Percentiles rank a stretch among this genome's conserved stretches.
Conservation (phyloP, 2,329 filamentous ascomycete species). For the Cercospora beticola region DNA sequence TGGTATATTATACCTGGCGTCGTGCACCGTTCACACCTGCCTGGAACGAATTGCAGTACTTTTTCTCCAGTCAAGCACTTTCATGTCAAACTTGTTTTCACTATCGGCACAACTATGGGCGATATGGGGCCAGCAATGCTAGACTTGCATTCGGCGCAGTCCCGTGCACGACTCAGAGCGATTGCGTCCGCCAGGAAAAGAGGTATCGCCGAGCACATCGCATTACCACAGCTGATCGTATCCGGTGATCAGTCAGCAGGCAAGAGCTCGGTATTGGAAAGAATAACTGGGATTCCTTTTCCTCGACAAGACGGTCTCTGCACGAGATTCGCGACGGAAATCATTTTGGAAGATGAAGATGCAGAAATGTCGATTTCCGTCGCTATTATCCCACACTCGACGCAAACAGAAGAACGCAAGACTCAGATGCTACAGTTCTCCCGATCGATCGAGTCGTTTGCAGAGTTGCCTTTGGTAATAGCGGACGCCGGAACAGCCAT, state of each 20-base stretch:
- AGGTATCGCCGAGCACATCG: conserved; percentile 42
- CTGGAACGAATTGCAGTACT: no score
- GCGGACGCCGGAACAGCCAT: conserved; percentile 23
- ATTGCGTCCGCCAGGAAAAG: not conserved
- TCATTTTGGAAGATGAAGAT: conserved; percentile 26
- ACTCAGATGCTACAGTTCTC: conserved; percentile 19
- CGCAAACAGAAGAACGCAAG: conserved; percentile 15
- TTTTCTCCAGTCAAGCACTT: not conserved
- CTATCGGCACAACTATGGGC: not conserved
- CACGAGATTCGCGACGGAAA: conserved; percentile 46
- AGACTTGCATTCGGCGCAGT: not conserved
- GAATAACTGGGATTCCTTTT: conserved; percentile 57
- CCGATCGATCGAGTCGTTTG: conserved; percentile 28
- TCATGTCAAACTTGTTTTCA: not conserved
- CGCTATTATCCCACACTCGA: conserved; percentile 27
- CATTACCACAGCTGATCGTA: conserved; percentile 48
- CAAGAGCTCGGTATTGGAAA: conserved; percentile 63
- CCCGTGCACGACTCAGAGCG: not conserved
- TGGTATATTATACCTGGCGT: not conserved
- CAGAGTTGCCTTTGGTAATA: not conserved
- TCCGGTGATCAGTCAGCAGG: conserved; percentile 61
- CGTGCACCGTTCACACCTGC: no score
- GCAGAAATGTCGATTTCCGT: conserved; percentile 12
- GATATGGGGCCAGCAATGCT: not conserved
- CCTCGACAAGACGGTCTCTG: conserved; percentile 55